Evolutionary conservation across 2,329 filamentous ascomycete species (phyloP).

Genomic region (Colletotrichum sp.): DNA sequence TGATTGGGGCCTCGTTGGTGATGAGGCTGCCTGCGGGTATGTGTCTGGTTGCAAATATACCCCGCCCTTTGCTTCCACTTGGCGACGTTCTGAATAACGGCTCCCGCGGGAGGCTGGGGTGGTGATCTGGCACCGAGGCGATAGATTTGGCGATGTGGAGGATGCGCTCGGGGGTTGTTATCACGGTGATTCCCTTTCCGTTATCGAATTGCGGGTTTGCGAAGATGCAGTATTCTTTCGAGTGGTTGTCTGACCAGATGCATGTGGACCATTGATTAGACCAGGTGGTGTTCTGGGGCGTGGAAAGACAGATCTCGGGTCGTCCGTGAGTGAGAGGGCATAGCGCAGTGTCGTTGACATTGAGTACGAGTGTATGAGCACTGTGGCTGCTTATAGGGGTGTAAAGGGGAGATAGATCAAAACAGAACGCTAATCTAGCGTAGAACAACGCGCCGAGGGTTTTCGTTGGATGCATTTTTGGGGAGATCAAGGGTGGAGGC

Average conservation of each 20-base stretch:
- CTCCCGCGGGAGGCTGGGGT: rapidly evolving
- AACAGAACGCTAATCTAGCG: not conserved
- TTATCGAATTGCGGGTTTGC: not conserved
- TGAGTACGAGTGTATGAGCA: not conserved
- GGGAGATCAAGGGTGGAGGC: too few species aligned
- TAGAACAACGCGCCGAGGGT: not conserved
- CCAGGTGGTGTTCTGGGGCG: not conserved
- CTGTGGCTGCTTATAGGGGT: not conserved
- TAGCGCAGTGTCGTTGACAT: not conserved
- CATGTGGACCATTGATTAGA: not conserved
- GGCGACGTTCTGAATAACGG: not conserved
- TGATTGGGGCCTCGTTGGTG: not conserved
- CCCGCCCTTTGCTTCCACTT: not conserved
- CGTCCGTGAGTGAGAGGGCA: not conserved
- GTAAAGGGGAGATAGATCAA: not conserved
- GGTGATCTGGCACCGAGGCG: not conserved
- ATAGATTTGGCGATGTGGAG: not conserved
- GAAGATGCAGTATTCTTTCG: not conserved
- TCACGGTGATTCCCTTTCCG: not conserved
- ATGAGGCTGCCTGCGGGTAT: not conserved
- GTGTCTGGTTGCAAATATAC: not conserved
- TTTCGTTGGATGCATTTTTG: not conserved
- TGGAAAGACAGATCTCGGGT: not conserved
- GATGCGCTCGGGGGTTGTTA: not conserved
- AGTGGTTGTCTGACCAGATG: not conserved